A percentile compares a stretch with the other conserved stretches of the same genome.
Conservation (phyloP, 1,139 yeast species). For the Hyphopichia khmerensis region DNA sequence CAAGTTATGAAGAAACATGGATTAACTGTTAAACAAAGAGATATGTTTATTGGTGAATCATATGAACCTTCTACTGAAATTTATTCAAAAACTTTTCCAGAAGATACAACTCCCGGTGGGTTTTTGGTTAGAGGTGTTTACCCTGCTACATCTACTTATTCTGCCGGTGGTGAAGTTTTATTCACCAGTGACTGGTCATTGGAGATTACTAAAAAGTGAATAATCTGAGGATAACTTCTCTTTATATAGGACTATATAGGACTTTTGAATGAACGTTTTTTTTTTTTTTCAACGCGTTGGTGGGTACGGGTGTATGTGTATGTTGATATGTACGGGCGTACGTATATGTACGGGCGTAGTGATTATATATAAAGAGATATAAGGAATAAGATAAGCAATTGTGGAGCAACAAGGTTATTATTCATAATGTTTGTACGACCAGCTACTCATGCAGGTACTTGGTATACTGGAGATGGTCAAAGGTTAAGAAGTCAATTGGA, state of each 20-base stretch:
- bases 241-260: no score
- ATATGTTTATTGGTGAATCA: conserved; percentile 27
- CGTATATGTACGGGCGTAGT: no score
- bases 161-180: conserved; percentile 30
- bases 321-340: no score
- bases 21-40: conserved; percentile 32
- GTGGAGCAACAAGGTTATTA: no score
- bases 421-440: conserved; percentile 39
- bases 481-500: conserved; percentile 51
- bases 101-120: conserved; percentile 43
- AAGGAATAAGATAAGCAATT: no score
- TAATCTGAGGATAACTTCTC: no score
- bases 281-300: no score
- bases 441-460: conserved; percentile 87
- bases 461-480: conserved; percentile 62
- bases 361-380: no score
- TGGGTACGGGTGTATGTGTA: no score
- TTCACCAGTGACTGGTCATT: conserved; percentile 33
- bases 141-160: conserved; percentile 35
- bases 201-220: conserved; percentile 28
- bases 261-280: no score
- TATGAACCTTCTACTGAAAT: conserved; percentile 31
- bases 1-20: conserved; percentile 43
- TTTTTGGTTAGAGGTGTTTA: conserved; percentile 38
- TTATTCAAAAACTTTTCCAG: conserved; percentile 29